Evolutionary conservation across 1,139 yeast species (phyloP), one percentile per base, ranked within the genome.

Genomic region (Blastobotrys capitulatus): DNA sequence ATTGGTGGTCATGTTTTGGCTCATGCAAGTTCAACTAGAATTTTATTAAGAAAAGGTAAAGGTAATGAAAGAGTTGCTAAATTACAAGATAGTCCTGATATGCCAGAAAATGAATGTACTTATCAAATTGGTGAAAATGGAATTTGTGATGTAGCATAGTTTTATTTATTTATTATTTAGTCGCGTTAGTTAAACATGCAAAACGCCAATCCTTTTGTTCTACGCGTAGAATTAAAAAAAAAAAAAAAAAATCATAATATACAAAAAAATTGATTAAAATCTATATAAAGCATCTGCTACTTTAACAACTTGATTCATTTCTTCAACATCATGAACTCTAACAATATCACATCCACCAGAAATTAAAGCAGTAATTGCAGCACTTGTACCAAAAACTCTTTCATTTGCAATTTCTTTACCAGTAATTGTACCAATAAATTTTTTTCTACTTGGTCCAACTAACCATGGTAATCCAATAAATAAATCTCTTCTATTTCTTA

Each of bases 391-490:
- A 50, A 81, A 69, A 4, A 80, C 80, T 54, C 97, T 75, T 32
- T 83, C 80, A 0, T 67, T 56, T 0, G 96, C 80, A 20, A 48
- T 55, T 6, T 54, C 47, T 34, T 56, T 63, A 7, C 61, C 67
- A 0, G 90, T 83, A 27, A 88, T 68, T 0, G 78, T 75, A 1
- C 96, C 97, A 60, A 92, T 80, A 61, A 92, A 92, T 60, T 78
- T 75, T 73, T 92, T 92, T 56, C 97, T 75, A 25, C 96, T 86
- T 0, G 97, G 85, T 0, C 97, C 98, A 15, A 90, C 66, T 44
- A 92, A 71, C 54, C 87, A 73, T 1, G 96, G 86, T 49, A 85
- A 62, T 2, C 70, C 73, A 36, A 61, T 59, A 31, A 75, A 59
- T 7, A 64, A 60, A 44, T 60, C 65, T 5, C 81, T 74, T 8